These are phyloP conservation scores for Stromatinia cepivora DNA, from an alignment of 2,329 filamentous ascomycete genomes.

Conservation along the genomic window DNA sequence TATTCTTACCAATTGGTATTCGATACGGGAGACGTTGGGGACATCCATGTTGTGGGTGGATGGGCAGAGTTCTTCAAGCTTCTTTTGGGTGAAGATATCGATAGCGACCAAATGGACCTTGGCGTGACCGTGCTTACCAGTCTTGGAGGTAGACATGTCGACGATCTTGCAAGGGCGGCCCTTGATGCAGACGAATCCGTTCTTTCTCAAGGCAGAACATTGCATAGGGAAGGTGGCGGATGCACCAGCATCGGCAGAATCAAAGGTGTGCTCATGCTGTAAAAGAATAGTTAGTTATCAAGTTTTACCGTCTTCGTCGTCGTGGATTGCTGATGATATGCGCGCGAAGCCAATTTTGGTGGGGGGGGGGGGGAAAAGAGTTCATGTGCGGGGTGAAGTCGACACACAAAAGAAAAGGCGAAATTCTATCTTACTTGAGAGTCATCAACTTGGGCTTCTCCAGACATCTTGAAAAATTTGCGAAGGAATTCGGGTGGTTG, in stretches of 20 bases:
- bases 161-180: conserved; percentile 99
- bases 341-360: conserved; percentile 33
- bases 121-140: conserved; percentile 99
- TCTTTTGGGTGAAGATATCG: conserved; percentile 99
- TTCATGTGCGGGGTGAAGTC: conserved; percentile 19
- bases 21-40: conserved; percentile 84
- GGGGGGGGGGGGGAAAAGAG: conserved; percentile 35
- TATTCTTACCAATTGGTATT: conserved; percentile 87
- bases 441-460: conserved; percentile 45
- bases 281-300: conserved; percentile 23
- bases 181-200: conserved; percentile 99
- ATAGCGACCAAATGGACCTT: conserved; percentile 98
- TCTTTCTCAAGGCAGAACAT: conserved; percentile 99
- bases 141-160: conserved; percentile 99
- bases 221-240: conserved; percentile 96
- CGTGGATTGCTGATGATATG: conserved; percentile 29
- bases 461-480: conserved; percentile 55
- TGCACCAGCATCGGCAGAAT: conserved; percentile 93
- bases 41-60: conserved; percentile 99
- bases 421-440: conserved; percentile 55
- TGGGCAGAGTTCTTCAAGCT: conserved; percentile 97
- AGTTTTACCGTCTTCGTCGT: neutral
- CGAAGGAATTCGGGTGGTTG: neutral
- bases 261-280: conserved; percentile 65
- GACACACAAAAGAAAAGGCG: conserved; percentile 27